Evolutionary conservation across 345 rosid species (phyloP), one percentile per base, ranked within the genome.

Genomic region (Aurinia saxatilis): DNA sequence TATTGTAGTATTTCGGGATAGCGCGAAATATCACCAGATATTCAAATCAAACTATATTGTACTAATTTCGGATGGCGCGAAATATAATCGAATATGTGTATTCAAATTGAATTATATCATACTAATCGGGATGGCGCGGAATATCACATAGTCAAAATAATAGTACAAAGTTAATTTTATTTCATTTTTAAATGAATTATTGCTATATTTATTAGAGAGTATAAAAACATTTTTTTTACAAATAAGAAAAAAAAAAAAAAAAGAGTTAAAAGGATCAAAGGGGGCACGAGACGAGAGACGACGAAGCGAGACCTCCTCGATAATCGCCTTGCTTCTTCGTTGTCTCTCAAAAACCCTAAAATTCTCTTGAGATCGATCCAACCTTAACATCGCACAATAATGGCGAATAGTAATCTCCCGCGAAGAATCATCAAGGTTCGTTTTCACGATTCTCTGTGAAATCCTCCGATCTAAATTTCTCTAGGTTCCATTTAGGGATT

Each of bases 321-420:
- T 56, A 4, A 63, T 49, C 36, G 40, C 30, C 36, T n/a, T 40
- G 10, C 25, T 9, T 27, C 19, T 46, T 51, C 52, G 9, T 15
- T 17, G 46, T 60, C 72, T 60, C 52, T 46, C 39, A 46, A 67
- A 48, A 60, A 53, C 73, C 77, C 65, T 66, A 66, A 39, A 39
- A 15, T 36, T 35, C 35, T 41, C 37, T 46, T 38, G 17, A 30
- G 58, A 36, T 39, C 68, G 40, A 66, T 54, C 74, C 34, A 64
- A 58, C 50, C 71, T 13, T 13, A 9, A 17, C 48, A 57, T 31
- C 48, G 10, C 10, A 18, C 41, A 12, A 53, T 40, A 66, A 84
- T 93, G 99, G 99, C 99, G 12, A 90, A 84, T 77, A 90, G 92
- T 72, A 93, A 93, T 81, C 99, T 93, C 11, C 99, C 99, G 37